Conservation (phyloP, 345 rosid genomes). For the Sonneratia caseolaris region DNA sequence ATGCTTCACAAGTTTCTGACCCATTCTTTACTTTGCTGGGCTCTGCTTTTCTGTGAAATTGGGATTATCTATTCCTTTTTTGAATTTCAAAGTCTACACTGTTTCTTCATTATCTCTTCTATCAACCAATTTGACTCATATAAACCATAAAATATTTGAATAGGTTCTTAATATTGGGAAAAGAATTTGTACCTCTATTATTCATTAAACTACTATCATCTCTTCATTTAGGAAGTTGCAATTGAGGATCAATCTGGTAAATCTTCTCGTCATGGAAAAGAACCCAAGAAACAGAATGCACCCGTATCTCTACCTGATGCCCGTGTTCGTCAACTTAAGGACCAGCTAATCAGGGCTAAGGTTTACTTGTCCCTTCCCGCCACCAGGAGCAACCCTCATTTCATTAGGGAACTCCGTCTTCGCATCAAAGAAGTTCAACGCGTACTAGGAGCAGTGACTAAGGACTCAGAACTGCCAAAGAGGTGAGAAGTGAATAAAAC, state of each 20-base stretch:
- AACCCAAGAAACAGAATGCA: conserved; percentile 27
- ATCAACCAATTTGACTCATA: neutral
- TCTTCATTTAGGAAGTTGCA: conserved; percentile 19
- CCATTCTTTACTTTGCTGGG: neutral
- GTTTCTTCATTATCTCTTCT: neutral
- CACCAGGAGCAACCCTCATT: conserved; percentile 51
- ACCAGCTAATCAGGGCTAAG: conserved; percentile 84
- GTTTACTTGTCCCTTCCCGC: conserved; percentile 81
- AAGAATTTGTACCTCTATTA: neutral
- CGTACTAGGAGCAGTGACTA: conserved; percentile 57
- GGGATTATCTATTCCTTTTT: neutral
- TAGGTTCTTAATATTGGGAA: neutral
- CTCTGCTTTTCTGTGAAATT: neutral
- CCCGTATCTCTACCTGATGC: conserved; percentile 43
- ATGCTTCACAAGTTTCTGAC: neutral
- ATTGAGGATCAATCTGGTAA: conserved; percentile 25
- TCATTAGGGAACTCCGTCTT: conserved; percentile 73
- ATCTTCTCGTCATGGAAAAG: conserved; percentile 23
- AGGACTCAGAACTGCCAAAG: conserved; percentile 72
- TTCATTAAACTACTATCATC: neutral
- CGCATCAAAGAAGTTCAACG: conserved; percentile 80
- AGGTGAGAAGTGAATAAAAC: conserved; percentile 26
- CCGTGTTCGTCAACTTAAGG: conserved; percentile 67
- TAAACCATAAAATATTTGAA: neutral
- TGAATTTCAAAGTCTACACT: neutral